Percentiles rank a stretch among this genome's conserved stretches.
Evolutionary conservation across 1,139 yeast genomes (phyloP).

Genomic region (Protomyces inundatus): DNA sequence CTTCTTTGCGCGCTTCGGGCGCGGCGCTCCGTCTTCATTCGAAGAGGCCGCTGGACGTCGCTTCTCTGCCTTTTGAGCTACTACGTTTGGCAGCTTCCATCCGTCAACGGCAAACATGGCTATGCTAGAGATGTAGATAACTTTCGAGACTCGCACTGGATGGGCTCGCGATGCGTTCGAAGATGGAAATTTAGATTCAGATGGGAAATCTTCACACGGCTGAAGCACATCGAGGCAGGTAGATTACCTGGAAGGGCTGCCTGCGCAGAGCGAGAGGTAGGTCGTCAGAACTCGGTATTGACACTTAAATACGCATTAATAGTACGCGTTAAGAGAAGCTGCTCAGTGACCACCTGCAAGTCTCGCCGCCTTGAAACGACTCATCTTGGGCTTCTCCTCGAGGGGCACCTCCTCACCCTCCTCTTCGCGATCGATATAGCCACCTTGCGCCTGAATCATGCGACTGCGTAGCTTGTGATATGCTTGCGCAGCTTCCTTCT

Average conservation of each 20-base stretch:
- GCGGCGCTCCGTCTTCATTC: background rate
- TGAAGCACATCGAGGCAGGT: too few species aligned
- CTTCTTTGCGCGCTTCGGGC: background rate
- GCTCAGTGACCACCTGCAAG: background rate
- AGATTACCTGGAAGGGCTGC: too few species aligned
- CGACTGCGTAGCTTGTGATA: conserved; percentile 21
- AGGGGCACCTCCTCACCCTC: conserved; percentile 12
- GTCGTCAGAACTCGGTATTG: too few species aligned
- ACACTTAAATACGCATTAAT: too few species aligned
- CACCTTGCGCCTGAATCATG: conserved; percentile 12
- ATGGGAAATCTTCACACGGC: too few species aligned
- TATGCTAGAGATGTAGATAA: too few species aligned
- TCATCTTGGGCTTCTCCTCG: conserved; percentile 15
- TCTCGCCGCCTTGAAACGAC: conserved; percentile 24
- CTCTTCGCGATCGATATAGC: conserved; percentile 15
- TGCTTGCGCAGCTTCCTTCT: conserved; percentile 20
- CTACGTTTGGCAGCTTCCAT: conserved; percentile 20
- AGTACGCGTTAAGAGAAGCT: background rate
- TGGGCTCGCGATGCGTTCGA: too few species aligned
- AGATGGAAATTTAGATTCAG: too few species aligned
- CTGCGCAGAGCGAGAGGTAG: too few species aligned
- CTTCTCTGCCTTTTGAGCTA: conserved; percentile 17
- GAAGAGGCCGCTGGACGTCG: conserved; percentile 5
- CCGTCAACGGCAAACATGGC: conserved; percentile 24
- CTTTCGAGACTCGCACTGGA: too few species aligned